Evolutionary conservation across 352 stramenopile species (phyloP), one percentile per base, ranked within the genome.

Genomic region (Phytophthora crassamura): DNA sequence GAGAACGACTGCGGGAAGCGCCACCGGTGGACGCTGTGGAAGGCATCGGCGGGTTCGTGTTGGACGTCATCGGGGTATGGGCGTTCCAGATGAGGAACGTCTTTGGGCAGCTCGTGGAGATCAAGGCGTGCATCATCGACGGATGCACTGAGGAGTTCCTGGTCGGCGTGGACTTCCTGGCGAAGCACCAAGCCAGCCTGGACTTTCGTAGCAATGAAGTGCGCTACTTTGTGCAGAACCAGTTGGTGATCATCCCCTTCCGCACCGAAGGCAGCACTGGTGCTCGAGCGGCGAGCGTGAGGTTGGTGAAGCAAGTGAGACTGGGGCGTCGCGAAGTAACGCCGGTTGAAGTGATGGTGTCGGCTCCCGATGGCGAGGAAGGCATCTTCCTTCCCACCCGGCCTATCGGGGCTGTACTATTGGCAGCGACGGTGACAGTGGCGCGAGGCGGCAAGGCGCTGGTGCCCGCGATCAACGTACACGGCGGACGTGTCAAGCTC

Each of bases 391-490:
- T 36, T 20, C 43, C 61, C 36, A 36, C 33, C 7, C 7, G 11
- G 9, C 5, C 12, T 12, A 5, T 20, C 3, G 32, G 40, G 2
- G n/a, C 40, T 8, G 14, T 71, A n/a, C 10, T 71, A 32, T 41
- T 58, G 49, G 22, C 54, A 3, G 20, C 40, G 7, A 65, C 55
- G 0, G 54, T 71, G 25, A 36, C 50, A n/a, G 49, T 54, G 1
- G 22, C 25, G 0, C 3, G 35, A 2, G n/a, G 49, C 7, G 30
- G 53, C 5, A 56, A 61, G 11, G 16, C 46, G 18, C 1, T 18
- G 28, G 48, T 65, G 1, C 55, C 55, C 8, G 35, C 62, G 7
- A 16, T 69, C 16, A 69, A 60, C 11, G 20, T 64, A 16, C 8
- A 43, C 2, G 61, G 61, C 2, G 30, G 47, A 15, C 6, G 6